Base-by-base conservation (phyloP, 1,284 basidiomycete genomes). In the Xerocomus nothofagi region DNA sequence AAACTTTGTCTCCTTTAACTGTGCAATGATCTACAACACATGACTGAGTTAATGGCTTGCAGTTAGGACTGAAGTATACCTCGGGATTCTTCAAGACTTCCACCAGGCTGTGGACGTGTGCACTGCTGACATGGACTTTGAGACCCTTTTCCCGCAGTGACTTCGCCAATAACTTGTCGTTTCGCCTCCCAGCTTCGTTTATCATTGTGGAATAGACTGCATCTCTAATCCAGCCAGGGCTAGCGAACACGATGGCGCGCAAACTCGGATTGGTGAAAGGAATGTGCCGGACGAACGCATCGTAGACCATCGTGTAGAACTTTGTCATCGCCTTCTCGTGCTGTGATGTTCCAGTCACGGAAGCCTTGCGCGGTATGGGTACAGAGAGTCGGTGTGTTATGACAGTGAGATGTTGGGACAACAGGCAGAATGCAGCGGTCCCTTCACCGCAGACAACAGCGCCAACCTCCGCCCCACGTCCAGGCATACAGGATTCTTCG, bases 391-490 rank as follows among this genome's bases (percentile, higher is more conserved):
- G 83, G 67, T 98, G 93, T 8, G 93, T 74, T 33, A 99, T 86
- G 23, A 97, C 79, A 0, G 97, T 99, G 88, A 98, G 98, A 71
- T 98, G 93, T 60, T 98, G 88, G 0, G 93, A 97, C 20, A 99
- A 76, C 21, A 99, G 73, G 68, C 96, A 99, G 62, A 99, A 91
- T 2, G 91, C 88, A 1, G 97, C 97, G 4, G 84, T 88, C 15
- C 96, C 94, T 76, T 99, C 97, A 31, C 97, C 96, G 53, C 93
- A 93, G 1, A 99, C 92, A 15, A 99, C 81, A 0, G 97, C 97
- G 9, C 91, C 97, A 1, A 99, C 91, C 68, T 99, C 96, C 3
- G 97, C 97, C 0, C 95, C 93, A 60, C 88, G 78, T 18, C 93
- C 94, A n/a, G 92, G 93, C 41, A 91, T 78, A 49, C 91, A 93